phyloP scores from a whole-genome alignment of 805 yeast genomes.

The Cyberlindnera xylosilytica region DNA sequence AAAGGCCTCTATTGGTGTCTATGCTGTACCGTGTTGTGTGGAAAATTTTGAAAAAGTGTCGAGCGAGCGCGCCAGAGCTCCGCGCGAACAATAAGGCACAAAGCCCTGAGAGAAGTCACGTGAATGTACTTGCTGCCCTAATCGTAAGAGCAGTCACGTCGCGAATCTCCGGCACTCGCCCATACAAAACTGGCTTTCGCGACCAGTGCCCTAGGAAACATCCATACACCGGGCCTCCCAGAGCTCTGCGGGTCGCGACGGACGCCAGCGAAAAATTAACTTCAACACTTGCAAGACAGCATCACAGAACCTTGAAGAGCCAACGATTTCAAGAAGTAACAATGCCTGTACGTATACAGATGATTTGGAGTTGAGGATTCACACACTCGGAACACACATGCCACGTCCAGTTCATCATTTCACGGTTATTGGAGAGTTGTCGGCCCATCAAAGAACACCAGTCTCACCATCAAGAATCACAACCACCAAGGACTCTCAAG shows the following conservation, averaged over 20 bases:
- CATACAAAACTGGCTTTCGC: not conserved
- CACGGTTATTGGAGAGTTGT: not conserved
- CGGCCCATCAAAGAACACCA: not conserved
- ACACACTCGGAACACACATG: conserved; percentile 5
- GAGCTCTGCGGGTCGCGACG: not conserved
- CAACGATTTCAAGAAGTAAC: conserved; percentile 30
- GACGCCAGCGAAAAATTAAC: conserved; percentile 21
- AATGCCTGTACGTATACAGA: conserved; percentile 39
- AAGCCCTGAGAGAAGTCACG: conserved; percentile 4
- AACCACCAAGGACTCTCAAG: no score
- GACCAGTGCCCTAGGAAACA: conserved; percentile 3
- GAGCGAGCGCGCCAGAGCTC: not conserved
- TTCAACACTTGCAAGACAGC: conserved; percentile 23
- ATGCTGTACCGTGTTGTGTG: conserved; percentile 8
- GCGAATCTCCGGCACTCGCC: conserved; percentile 2
- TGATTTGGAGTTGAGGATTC: not conserved
- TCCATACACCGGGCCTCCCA: conserved; percentile 15
- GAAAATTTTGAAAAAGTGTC: conserved; percentile 21
- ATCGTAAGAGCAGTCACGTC: not conserved
- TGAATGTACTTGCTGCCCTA: not conserved
- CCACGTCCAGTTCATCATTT: not conserved
- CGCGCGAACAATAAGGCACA: not conserved
- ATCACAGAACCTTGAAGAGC: not conserved
- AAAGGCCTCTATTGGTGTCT: not conserved
- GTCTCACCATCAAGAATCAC: no score